phyloP scores from a whole-genome alignment of 2,329 filamentous ascomycete genomes.

The Ophiostoma triangulosporum region DNA sequence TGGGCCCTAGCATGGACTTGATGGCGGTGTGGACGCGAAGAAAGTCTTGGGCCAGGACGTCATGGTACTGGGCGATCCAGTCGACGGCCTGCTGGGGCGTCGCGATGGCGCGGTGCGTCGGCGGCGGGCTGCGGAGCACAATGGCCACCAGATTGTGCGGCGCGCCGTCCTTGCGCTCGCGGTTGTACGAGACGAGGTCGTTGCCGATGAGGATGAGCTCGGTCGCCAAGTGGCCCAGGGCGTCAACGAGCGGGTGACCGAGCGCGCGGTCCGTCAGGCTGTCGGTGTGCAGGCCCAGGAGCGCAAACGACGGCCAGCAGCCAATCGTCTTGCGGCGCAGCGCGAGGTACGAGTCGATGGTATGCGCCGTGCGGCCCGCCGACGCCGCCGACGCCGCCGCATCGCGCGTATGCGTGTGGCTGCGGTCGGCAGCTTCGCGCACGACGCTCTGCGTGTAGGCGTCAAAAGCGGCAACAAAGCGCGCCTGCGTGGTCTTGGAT shows the following conservation, averaged over 20 bases:
- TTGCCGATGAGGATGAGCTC: slow-evolving; percentile 19
- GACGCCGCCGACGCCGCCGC: too few species aligned
- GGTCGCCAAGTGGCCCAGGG: slow-evolving; percentile 14
- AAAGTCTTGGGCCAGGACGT: slow-evolving; percentile 8
- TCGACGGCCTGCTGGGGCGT: slow-evolving; percentile 12
- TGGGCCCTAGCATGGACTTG: background rate
- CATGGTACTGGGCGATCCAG: slow-evolving; percentile 10
- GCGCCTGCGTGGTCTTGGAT: slow-evolving; percentile 13
- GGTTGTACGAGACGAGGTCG: slow-evolving; percentile 20
- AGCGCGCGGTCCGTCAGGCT: slow-evolving; percentile 15
- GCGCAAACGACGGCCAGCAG: slow-evolving; percentile 14
- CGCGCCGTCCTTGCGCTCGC: slow-evolving; percentile 18
- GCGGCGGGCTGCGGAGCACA: slow-evolving; percentile 1
- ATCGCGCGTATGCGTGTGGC: too few species aligned
- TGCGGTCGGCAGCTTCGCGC: slow-evolving; percentile 15
- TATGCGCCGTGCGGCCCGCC: background rate
- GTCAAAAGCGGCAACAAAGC: slow-evolving; percentile 16
- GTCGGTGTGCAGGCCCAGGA: slow-evolving; percentile 5
- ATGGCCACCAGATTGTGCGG: slow-evolving; percentile 21
- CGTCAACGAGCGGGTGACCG: slow-evolving; percentile 13
- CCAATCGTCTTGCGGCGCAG: slow-evolving; percentile 18
- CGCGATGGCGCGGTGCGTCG: slow-evolving; percentile 10
- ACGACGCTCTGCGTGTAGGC: slow-evolving; percentile 16
- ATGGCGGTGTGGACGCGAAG: slow-evolving; percentile 7
- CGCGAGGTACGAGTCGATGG: slow-evolving; percentile 12